A percentile compares a stretch with the other conserved stretches of the same genome.
Evolutionary conservation across 495 filamentous ascomycete species (phyloP).

Genomic region (Trichoderma gamsii): DNA sequence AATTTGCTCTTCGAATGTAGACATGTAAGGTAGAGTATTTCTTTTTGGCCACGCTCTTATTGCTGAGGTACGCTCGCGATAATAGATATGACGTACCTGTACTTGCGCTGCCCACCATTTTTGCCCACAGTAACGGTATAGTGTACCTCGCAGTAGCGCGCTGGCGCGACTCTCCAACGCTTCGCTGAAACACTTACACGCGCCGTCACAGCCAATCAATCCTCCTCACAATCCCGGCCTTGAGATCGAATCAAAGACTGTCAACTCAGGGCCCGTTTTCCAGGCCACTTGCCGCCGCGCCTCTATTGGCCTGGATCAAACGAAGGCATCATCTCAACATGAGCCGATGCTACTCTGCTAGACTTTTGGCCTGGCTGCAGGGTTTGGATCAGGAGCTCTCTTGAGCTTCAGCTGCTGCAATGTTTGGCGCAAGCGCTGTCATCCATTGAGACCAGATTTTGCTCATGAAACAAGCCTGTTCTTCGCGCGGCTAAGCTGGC

Average conservation of each 20-base stretch:
- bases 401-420: neutral
- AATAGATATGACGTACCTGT: too few species aligned
- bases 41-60: too few species aligned
- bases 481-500: slow-evolving; percentile 1
- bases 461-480: neutral
- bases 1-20: too few species aligned
- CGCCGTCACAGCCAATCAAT: neutral
- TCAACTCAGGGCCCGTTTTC: neutral
- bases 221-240: neutral
- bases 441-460: neutral
- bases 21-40: too few species aligned
- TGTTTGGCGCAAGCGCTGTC: neutral
- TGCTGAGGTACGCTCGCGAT: too few species aligned
- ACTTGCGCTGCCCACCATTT: too few species aligned
- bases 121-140: too few species aligned
- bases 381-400: slow-evolving; percentile 7
- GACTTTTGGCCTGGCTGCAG: neutral
- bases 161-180: neutral
- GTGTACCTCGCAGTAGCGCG: neutral
- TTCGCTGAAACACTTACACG: neutral
- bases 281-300: neutral
- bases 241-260: neutral
- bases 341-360: neutral
- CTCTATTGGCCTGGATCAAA: neutral
- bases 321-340: neutral